Base-by-base conservation (phyloP, 805 yeast genomes). In the Komagataella pseudopastoris region DNA sequence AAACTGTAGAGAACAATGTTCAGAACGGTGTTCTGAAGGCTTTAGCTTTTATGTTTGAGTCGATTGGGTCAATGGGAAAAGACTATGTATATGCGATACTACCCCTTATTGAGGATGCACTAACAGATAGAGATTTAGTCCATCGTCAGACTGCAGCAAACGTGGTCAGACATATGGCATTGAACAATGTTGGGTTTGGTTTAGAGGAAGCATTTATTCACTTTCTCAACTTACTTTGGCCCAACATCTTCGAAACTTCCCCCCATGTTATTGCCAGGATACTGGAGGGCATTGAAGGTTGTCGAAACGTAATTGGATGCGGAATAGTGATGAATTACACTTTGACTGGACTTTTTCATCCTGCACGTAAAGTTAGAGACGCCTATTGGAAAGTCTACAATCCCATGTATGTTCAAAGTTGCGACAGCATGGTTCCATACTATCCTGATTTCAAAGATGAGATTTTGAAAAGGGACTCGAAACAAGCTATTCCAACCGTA, bases 21-120 rank as follows among this genome's bases (percentile, higher is more conserved):
- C 98, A 91, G 65, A 90, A 93, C 64, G 98, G 98, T 71, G 88
- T 93, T 6, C 69, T 93, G 58, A 93, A 93, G 60, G 88, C 98
- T 0, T 68, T 90, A 72, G 75, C 96, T 14, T 93, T 93, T 60
- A 73, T 93, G 76, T 88, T 91, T 66, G 98, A 93, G 67, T 93
- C 91, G 61, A 81, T 88, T 56, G 91, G 91, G 14, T 85, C 83
- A 6, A 72, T 80, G 69, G 80, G 95, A 0, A 75, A 78, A 23
- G 95, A 88, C 60, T 93, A 93, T 60, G 74, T 91, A 45, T 88
- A 84, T 62, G 81, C 95, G 0, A 77, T 87, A 2, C 71, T 85
- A 0, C 90, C 96, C 0, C 65, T 93, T 43, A 56, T 93, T 6
- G 93, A 88, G 61, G 95, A 91, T 68, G 97, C 98, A 0, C 67